Evolutionary conservation across 108 stramenopile genomes (phyloP).

Genomic region (Skeletonema grethae): DNA sequence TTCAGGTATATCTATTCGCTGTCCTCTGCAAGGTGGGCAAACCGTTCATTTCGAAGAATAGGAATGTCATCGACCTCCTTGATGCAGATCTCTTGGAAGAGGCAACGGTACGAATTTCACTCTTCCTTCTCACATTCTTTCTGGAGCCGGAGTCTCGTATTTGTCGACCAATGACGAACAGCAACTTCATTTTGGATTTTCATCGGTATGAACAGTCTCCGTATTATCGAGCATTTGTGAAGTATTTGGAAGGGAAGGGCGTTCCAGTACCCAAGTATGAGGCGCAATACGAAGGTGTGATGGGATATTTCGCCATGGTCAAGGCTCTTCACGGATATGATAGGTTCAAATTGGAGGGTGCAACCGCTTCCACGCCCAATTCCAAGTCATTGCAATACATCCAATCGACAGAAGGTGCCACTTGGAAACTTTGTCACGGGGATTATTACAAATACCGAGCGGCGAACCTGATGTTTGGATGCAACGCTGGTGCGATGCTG

Average conservation of each 20-base stretch:
- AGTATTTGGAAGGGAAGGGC: conserved; percentile 32
- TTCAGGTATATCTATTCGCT: conserved; percentile 59
- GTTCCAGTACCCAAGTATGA: conserved; percentile 42
- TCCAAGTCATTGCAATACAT: conserved; percentile 49
- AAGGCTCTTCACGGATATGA: conserved; percentile 53
- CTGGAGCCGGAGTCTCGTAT: conserved; percentile 36
- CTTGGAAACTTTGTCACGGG: conserved; percentile 35
- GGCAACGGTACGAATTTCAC: conserved; percentile 40
- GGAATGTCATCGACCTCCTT: conserved; percentile 28
- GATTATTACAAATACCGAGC: conserved; percentile 65
- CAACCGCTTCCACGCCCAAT: conserved; percentile 52
- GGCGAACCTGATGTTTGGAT: conserved; percentile 56
- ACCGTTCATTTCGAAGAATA: conserved; percentile 32
- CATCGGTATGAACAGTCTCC: conserved; percentile 44
- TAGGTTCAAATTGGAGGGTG: conserved; percentile 49
- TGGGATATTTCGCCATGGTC: conserved; percentile 32
- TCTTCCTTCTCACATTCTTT: conserved; percentile 57
- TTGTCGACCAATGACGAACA: conserved; percentile 54
- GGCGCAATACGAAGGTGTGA: conserved; percentile 39
- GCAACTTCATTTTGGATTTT: conserved; percentile 56
- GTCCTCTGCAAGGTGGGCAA: conserved; percentile 54
- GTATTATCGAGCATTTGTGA: conserved; percentile 38
- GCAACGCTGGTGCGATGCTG: conserved; percentile 49
- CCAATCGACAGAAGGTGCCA: conserved; percentile 43
- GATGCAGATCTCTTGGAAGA: conserved; percentile 38